Conservation (phyloP, 2,329 filamentous ascomycete genomes). For the Peltaster fructicola region DNA sequence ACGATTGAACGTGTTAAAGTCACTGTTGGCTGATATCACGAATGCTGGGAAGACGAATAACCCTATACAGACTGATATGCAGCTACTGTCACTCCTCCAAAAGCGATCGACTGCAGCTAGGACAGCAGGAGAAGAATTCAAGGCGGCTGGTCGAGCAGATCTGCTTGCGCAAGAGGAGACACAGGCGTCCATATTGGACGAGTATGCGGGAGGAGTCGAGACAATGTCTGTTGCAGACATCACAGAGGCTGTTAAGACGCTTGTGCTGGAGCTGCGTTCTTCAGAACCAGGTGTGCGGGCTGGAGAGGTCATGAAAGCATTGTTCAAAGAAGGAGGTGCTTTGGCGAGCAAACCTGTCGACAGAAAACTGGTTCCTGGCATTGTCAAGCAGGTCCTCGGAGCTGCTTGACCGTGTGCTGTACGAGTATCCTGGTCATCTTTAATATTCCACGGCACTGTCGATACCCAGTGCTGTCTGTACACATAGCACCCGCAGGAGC, state of each 20-base stretch:
- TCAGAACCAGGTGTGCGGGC: constrained; percentile 30
- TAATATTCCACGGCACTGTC: no score
- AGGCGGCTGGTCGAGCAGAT: constrained; percentile 45
- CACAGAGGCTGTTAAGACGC: constrained; percentile 31
- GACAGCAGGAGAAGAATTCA: constrained; percentile 47
- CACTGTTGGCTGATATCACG: constrained; percentile 49
- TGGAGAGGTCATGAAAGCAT: constrained; percentile 46
- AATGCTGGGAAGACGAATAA: constrained; percentile 57
- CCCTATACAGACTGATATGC: constrained; percentile 53
- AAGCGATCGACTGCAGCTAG: constrained; percentile 41
- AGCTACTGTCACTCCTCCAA: constrained; percentile 49
- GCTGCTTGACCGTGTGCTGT: constrained; percentile 4
- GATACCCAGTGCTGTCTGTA: no score
- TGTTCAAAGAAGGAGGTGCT: constrained; percentile 32
- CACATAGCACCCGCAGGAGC: no score
- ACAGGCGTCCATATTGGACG: constrained; percentile 47
- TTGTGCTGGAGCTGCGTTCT: constrained; percentile 32
- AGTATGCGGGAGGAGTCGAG: constrained; percentile 44
- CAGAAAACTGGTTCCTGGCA: constrained; percentile 39
- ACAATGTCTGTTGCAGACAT: constrained; percentile 43
- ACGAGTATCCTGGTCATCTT: no score
- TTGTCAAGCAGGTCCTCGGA: constrained; percentile 35
- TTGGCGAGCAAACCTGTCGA: constrained; percentile 49
- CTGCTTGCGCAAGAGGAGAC: constrained; percentile 51
- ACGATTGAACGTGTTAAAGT: constrained; percentile 50